phyloP scores from a whole-genome alignment of 1,139 yeast genomes.

The Kazachstania sp. region DNA sequence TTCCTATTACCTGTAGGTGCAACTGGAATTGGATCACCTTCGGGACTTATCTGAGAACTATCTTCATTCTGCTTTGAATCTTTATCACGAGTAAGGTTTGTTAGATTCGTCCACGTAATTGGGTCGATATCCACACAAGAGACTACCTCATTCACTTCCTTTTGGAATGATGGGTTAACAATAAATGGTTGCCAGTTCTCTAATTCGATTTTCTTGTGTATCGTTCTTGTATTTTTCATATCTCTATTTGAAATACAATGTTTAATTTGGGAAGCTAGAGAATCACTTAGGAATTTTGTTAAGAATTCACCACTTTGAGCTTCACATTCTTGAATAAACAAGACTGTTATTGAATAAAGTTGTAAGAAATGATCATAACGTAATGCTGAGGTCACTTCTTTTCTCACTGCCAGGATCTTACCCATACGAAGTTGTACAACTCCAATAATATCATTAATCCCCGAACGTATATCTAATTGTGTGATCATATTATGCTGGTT shows the following conservation, averaged over 20 bases:
- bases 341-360: conserved; percentile 56
- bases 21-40: not conserved
- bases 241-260: conserved; percentile 54
- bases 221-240: conserved; percentile 37
- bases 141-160: conserved; percentile 45
- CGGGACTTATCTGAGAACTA: conserved; percentile 4
- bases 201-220: conserved; percentile 47
- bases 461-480: conserved; percentile 53
- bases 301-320: conserved; percentile 66
- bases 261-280: conserved; percentile 58
- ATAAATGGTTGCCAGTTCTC: conserved; percentile 77
- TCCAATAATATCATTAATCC: conserved; percentile 55
- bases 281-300: conserved; percentile 56
- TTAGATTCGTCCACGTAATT: conserved; percentile 40
- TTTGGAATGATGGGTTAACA: conserved; percentile 44
- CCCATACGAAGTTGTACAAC: conserved; percentile 70
- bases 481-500: conserved; percentile 37
- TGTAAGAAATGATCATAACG: conserved; percentile 50
- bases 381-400: conserved; percentile 57
- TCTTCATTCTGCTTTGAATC: not conserved
- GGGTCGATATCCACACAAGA: conserved; percentile 45
- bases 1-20: conserved; percentile 30
- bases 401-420: conserved; percentile 68
- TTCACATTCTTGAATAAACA: conserved; percentile 79
- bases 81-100: conserved; percentile 26